Conservation (phyloP, 1,139 yeast species). For the Yamadazyma mexicana region DNA sequence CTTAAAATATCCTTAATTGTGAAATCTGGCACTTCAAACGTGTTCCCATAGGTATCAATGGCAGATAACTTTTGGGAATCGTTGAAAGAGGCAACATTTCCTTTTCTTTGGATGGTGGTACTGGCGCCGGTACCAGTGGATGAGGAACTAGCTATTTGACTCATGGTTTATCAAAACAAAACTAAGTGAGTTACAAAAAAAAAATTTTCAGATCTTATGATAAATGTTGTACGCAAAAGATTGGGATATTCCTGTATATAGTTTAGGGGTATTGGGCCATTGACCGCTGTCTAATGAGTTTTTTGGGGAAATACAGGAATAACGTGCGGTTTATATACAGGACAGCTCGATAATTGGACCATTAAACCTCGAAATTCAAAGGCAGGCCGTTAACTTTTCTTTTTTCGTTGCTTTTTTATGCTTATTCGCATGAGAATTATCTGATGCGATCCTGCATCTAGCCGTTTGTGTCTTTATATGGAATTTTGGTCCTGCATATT, state of each 20-base stretch:
- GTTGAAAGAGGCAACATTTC: conserved; percentile 37
- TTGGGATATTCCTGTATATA: conserved; percentile 1
- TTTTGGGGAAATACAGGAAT: too few relatives aligned
- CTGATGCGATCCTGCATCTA: too few relatives aligned
- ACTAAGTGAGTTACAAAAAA: not conserved
- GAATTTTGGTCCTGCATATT: too few relatives aligned
- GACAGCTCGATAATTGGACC: not conserved
- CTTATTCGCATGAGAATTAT: too few relatives aligned
- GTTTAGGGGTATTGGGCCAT: not conserved
- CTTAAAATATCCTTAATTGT: conserved; percentile 60
- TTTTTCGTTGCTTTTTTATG: too few relatives aligned
- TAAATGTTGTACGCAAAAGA: conserved; percentile 1
- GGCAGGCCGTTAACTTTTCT: too few relatives aligned
- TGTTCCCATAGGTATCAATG: conserved; percentile 55
- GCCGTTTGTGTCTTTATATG: too few relatives aligned
- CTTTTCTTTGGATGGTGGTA: conserved; percentile 26
- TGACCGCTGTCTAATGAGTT: too few relatives aligned
- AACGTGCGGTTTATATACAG: not conserved
- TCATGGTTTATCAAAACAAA: conserved; percentile 1
- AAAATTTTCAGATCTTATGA: conserved; percentile 1
- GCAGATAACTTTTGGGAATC: conserved; percentile 29
- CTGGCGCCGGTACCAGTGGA: conserved; percentile 5
- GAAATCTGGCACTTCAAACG: conserved; percentile 61
- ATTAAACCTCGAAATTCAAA: too few relatives aligned
- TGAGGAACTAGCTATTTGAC: conserved; percentile 6